phyloP scores from a whole-genome alignment of 768 basidiomycete genomes.

The Glaciozyma martinii region DNA sequence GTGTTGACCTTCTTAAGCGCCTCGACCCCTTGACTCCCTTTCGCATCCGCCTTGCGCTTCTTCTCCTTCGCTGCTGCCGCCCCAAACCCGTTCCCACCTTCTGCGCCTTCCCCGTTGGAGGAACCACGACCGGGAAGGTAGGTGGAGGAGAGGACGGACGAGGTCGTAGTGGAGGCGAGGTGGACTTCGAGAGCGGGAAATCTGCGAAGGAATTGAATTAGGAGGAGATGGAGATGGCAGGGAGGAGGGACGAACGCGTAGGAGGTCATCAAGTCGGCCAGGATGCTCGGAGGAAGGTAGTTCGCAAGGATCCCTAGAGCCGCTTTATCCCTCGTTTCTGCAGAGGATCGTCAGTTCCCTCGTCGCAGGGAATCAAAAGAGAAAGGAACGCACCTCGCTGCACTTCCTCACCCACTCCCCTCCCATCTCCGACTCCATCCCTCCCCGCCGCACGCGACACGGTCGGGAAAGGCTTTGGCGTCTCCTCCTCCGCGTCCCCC shows the following conservation, averaged over 20 bases:
- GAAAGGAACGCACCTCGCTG: slow-evolving; percentile 9
- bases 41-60: slow-evolving; percentile 15
- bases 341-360: background rate
- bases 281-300: slow-evolving; percentile 12
- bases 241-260: slow-evolving; percentile 8
- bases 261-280: slow-evolving; percentile 4
- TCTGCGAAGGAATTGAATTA: background rate
- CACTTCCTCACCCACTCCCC: slow-evolving; percentile 18
- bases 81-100: slow-evolving; percentile 4
- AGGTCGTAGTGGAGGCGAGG: slow-evolving; percentile 5
- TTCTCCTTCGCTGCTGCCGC: slow-evolving; percentile 20
- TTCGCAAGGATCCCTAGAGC: slow-evolving; percentile 17
- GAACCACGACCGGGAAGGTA: slow-evolving; percentile 26
- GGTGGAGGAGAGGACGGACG: slow-evolving; percentile 19
- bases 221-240: background rate
- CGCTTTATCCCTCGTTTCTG: slow-evolving; percentile 20
- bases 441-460: slow-evolving; percentile 16
- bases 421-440: slow-evolving; percentile 16
- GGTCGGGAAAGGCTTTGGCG: background rate
- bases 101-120: background rate
- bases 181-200: slow-evolving; percentile 11
- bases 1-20: slow-evolving; percentile 31
- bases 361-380: background rate
- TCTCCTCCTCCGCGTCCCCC: background rate
- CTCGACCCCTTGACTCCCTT: slow-evolving; percentile 25